Evolutionary conservation across 495 filamentous ascomycete species (phyloP), one percentile per base, ranked within the genome.

Genomic region (Eremomyces bilateralis): DNA sequence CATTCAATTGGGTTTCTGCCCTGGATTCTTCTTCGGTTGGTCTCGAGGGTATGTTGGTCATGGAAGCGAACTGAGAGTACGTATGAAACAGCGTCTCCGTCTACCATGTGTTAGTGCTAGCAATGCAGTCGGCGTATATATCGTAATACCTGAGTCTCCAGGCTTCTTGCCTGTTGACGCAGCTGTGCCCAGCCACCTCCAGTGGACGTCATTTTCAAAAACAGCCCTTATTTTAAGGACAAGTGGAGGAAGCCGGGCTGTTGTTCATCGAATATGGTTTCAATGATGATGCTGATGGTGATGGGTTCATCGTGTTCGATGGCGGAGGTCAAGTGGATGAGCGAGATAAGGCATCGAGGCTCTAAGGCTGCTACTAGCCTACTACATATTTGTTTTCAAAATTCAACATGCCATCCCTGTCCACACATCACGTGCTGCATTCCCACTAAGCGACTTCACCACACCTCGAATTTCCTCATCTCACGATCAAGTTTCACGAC

Each of bases 141-240:
- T n/a, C n/a, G 19, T 29, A 42, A 43, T 66, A 92, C 88, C 64
- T 97, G 90, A 39, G 78, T 80, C 54, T 97, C 90, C 40, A 95
- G 62, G 15, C 74, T 68, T 44, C 90, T 66, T 34, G 83, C 80
- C 55, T 95, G 88, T 56, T 92, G 82, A 43, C 88, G 77, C 36
- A 97, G 70, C 59, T 94, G 88, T 42, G 82, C 74, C 88, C 88
- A 97, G 51, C 81, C 83, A 37, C 73, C 77, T 42, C 79, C 69
- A 17, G 78, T 76, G 32, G 80, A 64, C 21, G 80, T 67, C 80
- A 88, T 88, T 28, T 4, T 34, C 4, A 15, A 13, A n/a, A n/a
- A 4, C 6, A 35, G 22, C 30, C 22, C 27, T 17, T 38, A 32
- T 27, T 13, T 8, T 27, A 13, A 27, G 24, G 13, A 27, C 13